phyloP scores from a whole-genome alignment of 2,329 filamentous ascomycete species.

The Aspergillus puulaauensis region DNA sequence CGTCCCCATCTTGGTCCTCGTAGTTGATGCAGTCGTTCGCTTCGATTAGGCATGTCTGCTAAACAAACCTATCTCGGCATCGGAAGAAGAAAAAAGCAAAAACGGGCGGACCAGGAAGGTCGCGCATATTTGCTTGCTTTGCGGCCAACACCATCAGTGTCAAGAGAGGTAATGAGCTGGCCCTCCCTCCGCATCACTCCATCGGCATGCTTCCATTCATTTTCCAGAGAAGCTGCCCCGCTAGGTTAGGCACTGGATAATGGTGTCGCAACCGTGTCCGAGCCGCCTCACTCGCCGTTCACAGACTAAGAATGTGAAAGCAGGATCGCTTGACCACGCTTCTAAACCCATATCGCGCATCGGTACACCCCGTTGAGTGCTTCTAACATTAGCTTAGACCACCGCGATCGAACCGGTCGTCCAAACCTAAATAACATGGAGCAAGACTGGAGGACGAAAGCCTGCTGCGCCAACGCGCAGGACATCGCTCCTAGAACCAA shows the following conservation, averaged over 20 bases:
- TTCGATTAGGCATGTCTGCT: slow-evolving; percentile 12
- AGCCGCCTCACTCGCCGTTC: slow-evolving; percentile 14
- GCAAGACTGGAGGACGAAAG: background rate
- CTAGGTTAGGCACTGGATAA: background rate
- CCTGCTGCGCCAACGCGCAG: background rate
- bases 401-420: background rate
- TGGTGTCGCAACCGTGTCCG: slow-evolving; percentile 11
- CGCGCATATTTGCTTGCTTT: slow-evolving; percentile 4
- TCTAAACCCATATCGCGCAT: slow-evolving; percentile 16
- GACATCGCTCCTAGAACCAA: slow-evolving; percentile 5
- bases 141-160: background rate
- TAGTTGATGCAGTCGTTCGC: slow-evolving; percentile 12
- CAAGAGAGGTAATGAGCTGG: slow-evolving; percentile 13
- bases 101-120: background rate
- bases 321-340: slow-evolving; percentile 18
- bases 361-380: slow-evolving; percentile 2
- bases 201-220: background rate
- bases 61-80: slow-evolving; percentile 4
- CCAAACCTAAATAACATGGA: background rate
- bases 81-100: slow-evolving; percentile 10
- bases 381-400: slow-evolving; percentile 1
- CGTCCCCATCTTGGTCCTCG: slow-evolving; percentile 5
- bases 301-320: slow-evolving; percentile 23
- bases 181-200: background rate
- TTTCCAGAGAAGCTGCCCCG: slow-evolving; percentile 2